Evolutionary conservation across 2,329 filamentous ascomycete genomes (phyloP).

Genomic region (Bimuria novae-zelandiae): DNA sequence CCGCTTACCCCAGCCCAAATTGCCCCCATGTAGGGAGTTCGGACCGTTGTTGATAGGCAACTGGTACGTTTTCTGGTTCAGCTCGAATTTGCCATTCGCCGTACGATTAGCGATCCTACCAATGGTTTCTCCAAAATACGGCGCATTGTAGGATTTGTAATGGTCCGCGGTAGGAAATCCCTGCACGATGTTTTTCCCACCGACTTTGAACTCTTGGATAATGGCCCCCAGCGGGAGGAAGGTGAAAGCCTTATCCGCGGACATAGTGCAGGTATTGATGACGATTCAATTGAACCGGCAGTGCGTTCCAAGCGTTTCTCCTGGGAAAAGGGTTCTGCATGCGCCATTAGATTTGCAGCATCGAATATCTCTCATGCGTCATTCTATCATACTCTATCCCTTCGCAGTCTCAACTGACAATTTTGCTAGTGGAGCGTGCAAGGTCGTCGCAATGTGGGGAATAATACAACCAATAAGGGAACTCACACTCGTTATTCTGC

Average conservation of each 20-base stretch:
- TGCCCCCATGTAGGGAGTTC: slow-evolving; percentile 64
- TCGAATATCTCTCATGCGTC: neutral
- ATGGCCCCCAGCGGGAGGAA: slow-evolving; percentile 79
- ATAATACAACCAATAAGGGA: neutral
- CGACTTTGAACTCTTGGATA: slow-evolving; percentile 79
- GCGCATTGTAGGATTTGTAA: slow-evolving; percentile 72
- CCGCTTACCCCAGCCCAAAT: slow-evolving; percentile 79
- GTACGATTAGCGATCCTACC: slow-evolving; percentile 84
- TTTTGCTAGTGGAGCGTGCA: neutral
- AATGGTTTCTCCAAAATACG: slow-evolving; percentile 92
- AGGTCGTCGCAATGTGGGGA: neutral
- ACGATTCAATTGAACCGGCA: neutral
- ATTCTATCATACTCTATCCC: neutral
- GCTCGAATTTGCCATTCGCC: slow-evolving; percentile 68
- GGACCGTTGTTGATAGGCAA: slow-evolving; percentile 76
- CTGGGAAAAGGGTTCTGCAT: neutral
- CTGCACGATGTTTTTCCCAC: slow-evolving; percentile 83
- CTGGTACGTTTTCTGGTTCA: slow-evolving; percentile 74
- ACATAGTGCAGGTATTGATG: slow-evolving; percentile 24
- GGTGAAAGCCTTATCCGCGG: slow-evolving; percentile 45
- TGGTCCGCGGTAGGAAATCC: slow-evolving; percentile 76
- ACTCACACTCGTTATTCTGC: neutral
- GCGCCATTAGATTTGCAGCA: neutral
- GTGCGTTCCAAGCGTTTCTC: neutral
- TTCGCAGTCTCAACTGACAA: neutral